A percentile compares a stretch with the other conserved stretches of the same genome.
These are phyloP conservation scores for Sonneratia caseolaris DNA, from an alignment of 345 rosid species.

Conservation along the genomic window DNA sequence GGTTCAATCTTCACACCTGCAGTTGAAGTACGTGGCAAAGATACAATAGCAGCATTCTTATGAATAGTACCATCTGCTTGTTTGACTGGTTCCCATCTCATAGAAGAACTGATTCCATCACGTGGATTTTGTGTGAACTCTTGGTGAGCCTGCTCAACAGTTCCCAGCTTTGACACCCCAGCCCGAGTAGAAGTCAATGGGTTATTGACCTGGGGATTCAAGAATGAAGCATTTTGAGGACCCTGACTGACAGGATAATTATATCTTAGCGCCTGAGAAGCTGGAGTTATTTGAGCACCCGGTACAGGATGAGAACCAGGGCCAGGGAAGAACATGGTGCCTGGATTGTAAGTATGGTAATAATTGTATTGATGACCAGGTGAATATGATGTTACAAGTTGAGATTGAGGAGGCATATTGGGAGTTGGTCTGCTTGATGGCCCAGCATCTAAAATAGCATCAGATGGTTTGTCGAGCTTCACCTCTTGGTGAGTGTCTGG, in stretches of 20 bases:
- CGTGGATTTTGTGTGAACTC: constrained; percentile 23
- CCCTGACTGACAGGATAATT: constrained; percentile 45
- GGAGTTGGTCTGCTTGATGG: constrained; percentile 48
- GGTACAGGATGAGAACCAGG: constrained; percentile 45
- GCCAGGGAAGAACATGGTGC: constrained; percentile 34
- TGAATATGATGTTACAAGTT: constrained; percentile 45
- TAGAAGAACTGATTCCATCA: constrained; percentile 28
- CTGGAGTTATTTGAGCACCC: constrained; percentile 44
- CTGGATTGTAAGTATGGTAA: constrained; percentile 30
- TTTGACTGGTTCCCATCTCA: constrained; percentile 44
- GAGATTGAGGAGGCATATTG: constrained; percentile 57
- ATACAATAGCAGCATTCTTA: constrained; percentile 28
- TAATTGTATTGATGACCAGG: constrained; percentile 42
- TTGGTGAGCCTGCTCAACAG: constrained; percentile 24
- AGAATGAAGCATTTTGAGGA: constrained; percentile 44
- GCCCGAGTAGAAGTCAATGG: constrained; percentile 33
- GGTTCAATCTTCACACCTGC: constrained; percentile 34
- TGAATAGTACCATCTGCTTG: constrained; percentile 30
- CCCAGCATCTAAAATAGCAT: constrained; percentile 44
- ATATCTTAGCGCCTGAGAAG: constrained; percentile 55
- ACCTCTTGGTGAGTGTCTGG: constrained; percentile 93
- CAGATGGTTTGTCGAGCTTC: constrained; percentile 72
- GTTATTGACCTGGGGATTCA: constrained; percentile 30
- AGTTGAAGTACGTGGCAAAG: constrained; percentile 16
- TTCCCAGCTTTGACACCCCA: constrained; percentile 21